Conservation (phyloP, 2,329 filamentous ascomycete genomes). For the Fusarium verticillioides region DNA sequence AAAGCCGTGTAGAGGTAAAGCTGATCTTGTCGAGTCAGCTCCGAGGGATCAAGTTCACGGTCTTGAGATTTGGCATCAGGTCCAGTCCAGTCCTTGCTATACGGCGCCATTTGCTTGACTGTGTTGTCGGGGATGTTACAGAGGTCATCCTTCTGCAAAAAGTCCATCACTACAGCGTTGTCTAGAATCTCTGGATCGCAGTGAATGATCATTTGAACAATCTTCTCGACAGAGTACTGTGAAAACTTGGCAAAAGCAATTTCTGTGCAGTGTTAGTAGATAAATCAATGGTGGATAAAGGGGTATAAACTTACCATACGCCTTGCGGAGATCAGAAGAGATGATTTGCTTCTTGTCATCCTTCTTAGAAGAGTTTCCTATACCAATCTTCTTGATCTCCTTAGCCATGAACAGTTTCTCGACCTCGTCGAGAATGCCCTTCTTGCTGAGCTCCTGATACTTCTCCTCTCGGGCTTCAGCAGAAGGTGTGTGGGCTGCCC, state of each 20-base stretch:
- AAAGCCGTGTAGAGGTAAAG: constrained; percentile 93
- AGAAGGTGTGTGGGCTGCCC: constrained; percentile 89
- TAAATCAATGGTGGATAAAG: not conserved
- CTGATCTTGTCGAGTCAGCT: constrained; percentile 94
- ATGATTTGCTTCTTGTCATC: constrained; percentile 99
- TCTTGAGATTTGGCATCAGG: constrained; percentile 80
- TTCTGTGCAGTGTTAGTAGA: constrained; percentile 60
- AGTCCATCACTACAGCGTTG: constrained; percentile 94
- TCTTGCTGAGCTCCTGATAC: constrained; percentile 90
- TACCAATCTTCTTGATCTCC: constrained; percentile 89
- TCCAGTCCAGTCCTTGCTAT: constrained; percentile 96
- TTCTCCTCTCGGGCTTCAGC: constrained; percentile 92
- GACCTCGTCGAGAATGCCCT: constrained; percentile 96
- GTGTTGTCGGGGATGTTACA: constrained; percentile 93
- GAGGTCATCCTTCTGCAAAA: constrained; percentile 90
- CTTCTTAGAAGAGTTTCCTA: constrained; percentile 73
- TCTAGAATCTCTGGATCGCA: constrained; percentile 91
- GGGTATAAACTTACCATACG: constrained; percentile 69
- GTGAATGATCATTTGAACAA: constrained; percentile 94
- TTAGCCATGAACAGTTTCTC: constrained; percentile 98
- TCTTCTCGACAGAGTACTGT: constrained; percentile 81
- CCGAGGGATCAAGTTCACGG: constrained; percentile 85
- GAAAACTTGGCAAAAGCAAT: constrained; percentile 96
- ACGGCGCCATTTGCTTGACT: constrained; percentile 90
- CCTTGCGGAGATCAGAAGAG: constrained; percentile 87